Percentiles rank a stretch among this genome's conserved stretches.
These are phyloP conservation scores for Mycena venus DNA, from an alignment of 768 basidiomycete genomes.

Conservation along the genomic window DNA sequence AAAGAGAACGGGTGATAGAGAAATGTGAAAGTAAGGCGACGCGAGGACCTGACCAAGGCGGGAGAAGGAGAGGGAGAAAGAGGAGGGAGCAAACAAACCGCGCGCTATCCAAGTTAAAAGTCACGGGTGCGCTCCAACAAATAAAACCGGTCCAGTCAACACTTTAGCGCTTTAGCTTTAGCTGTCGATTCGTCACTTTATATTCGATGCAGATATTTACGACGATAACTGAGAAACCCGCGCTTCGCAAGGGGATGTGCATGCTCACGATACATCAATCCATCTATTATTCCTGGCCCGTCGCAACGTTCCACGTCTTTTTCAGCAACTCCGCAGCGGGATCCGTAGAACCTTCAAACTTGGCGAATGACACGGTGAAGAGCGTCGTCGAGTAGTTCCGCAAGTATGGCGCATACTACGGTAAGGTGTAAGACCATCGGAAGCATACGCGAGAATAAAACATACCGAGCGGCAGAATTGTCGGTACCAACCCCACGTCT, in stretches of 20 bases:
- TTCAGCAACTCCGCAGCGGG: constrained; percentile 70
- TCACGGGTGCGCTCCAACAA: too few species aligned
- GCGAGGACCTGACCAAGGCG: constrained; percentile 28
- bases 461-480: constrained; percentile 88
- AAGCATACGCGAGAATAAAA: constrained; percentile 15
- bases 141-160: too few species aligned
- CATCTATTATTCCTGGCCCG: constrained; percentile 62
- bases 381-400: constrained; percentile 82
- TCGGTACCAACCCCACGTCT: constrained; percentile 92
- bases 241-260: neutral
- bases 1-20: constrained; percentile 40
- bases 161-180: too few species aligned
- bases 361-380: constrained; percentile 75
- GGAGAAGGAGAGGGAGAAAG: constrained; percentile 23
- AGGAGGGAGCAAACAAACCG: constrained; percentile 12
- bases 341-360: constrained; percentile 70
- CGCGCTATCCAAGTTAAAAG: neutral
- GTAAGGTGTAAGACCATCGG: neutral
- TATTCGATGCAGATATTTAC: constrained; percentile 4
- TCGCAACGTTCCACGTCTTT: constrained; percentile 80
- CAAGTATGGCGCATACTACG: constrained; percentile 84
- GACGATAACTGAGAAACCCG: neutral
- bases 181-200: too few species aligned
- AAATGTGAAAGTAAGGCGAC: constrained; percentile 39
- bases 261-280: constrained; percentile 1